Base-by-base conservation (phyloP, 768 basidiomycete species). In the Pleurotus salmoneostramineus region DNA sequence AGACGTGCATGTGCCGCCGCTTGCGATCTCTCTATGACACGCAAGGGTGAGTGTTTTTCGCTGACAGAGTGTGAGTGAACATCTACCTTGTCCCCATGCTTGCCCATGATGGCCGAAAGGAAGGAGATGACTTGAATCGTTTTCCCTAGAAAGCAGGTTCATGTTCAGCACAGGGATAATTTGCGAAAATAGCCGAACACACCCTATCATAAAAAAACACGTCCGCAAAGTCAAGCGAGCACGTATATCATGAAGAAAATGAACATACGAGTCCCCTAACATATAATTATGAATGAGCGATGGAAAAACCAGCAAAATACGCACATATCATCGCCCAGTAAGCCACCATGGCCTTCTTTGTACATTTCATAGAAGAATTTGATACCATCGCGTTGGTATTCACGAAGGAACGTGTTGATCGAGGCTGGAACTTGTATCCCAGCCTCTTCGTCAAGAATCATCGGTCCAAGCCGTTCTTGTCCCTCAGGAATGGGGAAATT, bases 321-420 rank as follows among this genome's bases (percentile, higher is more conserved):
- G 62, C 93, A 96, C 96, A 98, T 98, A 66, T 98, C 96, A 68
- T 98, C 96, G 4, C 96, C 96, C 3, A 98, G 78, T 8, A 98
- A 68, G 0, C 89, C 95, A 0, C 96, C 96, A 45, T 77, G 75
- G 0, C 78, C 80, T 62, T 87, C 74, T 32, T 76, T 70, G 66
- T 89, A 97, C 47, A 86, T 79, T 11, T 80, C 75, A 72, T 83
- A 97, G 50, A 98, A 81, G 71, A 98, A 98, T 43, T 76, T 70
- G 10, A 90, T 83, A 6, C 96, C 96, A 8, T 94, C 87, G 35
- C 93, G 80, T 65, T 98, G 96, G 65, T 98, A 98, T 35, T 86
- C 84, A 56, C 95, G 86, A n/a, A 98, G 76, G 68, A 87, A 92
- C 0, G 86, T 85, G 69, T 95, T 96, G 64, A 97, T 87, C 3